Conservation (phyloP, 192 early-diverging fungal genomes). For the Coemansia sp. region DNA sequence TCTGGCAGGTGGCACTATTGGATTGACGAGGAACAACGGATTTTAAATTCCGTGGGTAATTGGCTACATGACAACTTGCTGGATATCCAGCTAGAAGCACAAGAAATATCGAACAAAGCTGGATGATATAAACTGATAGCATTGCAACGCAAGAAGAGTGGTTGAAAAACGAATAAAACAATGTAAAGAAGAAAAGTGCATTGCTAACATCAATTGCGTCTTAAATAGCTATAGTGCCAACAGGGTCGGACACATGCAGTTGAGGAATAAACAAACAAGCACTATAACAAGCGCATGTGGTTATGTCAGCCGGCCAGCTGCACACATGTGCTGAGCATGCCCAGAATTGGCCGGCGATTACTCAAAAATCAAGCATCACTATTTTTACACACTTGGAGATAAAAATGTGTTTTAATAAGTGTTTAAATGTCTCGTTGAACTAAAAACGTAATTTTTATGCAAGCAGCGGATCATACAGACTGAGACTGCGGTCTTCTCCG, state of each 20-base stretch:
- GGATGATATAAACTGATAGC: not conserved
- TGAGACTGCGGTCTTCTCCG: slow-evolving; percentile 44
- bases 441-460: slow-evolving; percentile 17
- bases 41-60: not conserved
- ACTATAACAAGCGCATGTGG: not conserved
- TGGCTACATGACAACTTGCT: no score
- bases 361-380: not conserved
- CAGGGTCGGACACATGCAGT: not conserved
- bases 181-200: not conserved
- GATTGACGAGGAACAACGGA: not conserved
- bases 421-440: not conserved
- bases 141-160: not conserved
- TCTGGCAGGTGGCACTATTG: slow-evolving; percentile 20
- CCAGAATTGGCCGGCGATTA: not conserved
- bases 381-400: no score
- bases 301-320: not conserved
- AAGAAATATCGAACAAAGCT: no score
- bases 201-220: not conserved
- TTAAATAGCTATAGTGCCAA: not conserved
- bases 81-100: no score
- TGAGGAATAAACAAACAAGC: not conserved
- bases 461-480: slow-evolving; percentile 46
- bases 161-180: not conserved
- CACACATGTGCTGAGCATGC: not conserved
- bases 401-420: not conserved